Percentiles rank a stretch among this genome's conserved stretches.
phyloP scores from a whole-genome alignment of 208 protist species.

The Wallacemonas sp. region DNA sequence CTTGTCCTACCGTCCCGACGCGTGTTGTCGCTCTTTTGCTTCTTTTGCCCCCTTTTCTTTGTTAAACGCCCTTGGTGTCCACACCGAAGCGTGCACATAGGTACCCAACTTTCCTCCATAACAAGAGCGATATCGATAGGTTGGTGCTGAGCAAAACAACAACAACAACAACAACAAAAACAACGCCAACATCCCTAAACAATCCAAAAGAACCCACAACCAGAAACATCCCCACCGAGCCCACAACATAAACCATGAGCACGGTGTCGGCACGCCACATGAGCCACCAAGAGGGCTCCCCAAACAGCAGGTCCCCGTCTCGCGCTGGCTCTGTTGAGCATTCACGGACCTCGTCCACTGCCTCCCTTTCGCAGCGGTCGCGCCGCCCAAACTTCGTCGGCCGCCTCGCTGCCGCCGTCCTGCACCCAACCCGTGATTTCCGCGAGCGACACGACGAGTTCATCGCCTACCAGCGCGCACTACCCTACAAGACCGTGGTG shows the following conservation, averaged over 20 bases:
- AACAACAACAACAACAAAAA: constrained; percentile 16
- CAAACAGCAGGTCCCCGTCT: constrained; percentile 1
- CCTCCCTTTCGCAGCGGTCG: background rate
- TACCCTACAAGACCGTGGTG: constrained; percentile 72
- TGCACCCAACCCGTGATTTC: constrained; percentile 24
- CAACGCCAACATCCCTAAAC: background rate
- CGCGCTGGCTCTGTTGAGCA: background rate
- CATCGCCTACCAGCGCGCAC: constrained; percentile 41
- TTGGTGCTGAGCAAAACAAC: no score
- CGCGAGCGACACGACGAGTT: constrained; percentile 33
- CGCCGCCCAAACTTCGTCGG: background rate
- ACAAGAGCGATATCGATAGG: no score
- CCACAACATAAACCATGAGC: constrained; percentile 1
- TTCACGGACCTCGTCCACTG: background rate
- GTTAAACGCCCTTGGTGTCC: no score
- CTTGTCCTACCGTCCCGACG: no score
- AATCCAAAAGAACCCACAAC: background rate
- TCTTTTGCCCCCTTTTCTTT: no score
- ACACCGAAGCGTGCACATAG: background rate
- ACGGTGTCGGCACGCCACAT: constrained; percentile 3
- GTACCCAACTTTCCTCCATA: background rate
- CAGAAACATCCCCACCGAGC: background rate
- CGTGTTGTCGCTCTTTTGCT: no score
- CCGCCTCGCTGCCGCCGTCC: background rate
- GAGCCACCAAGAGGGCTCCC: background rate